Conservation (phyloP, 2,329 filamentous ascomycete genomes). For the Alternaria brassicicola region DNA sequence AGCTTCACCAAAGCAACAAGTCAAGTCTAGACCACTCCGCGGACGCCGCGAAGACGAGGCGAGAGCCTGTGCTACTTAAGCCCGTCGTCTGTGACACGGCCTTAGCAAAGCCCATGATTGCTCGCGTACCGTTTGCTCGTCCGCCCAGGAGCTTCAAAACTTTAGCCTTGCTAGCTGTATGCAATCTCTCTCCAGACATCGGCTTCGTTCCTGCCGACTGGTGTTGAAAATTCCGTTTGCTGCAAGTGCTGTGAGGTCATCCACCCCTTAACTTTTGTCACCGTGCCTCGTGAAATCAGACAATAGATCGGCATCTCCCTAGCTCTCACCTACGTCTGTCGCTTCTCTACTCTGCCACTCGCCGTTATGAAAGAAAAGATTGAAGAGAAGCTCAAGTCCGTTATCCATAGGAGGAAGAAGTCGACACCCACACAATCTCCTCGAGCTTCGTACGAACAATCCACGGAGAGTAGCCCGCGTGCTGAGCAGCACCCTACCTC, state of each 20-base stretch:
- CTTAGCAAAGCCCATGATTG: neutral
- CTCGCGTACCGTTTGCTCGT: neutral
- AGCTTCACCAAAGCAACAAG: neutral
- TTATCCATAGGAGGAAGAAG: constrained; percentile 21
- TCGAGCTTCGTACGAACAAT: constrained; percentile 11
- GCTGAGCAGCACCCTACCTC: constrained; percentile 5
- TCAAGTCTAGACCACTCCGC: constrained; percentile 4
- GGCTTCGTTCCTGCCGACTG: neutral
- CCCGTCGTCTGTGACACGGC: constrained; percentile 5
- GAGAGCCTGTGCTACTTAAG: neutral
- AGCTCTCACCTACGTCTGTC: neutral
- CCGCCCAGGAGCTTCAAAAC: neutral
- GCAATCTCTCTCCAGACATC: neutral
- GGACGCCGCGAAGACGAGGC: neutral
- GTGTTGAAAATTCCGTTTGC: neutral
- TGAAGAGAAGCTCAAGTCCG: constrained; percentile 24
- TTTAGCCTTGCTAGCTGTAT: constrained; percentile 2
- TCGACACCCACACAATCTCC: constrained; percentile 12
- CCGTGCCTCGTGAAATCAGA: neutral
- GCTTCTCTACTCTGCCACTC: neutral
- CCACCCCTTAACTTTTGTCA: constrained; percentile 5
- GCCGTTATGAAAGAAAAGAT: constrained; percentile 24
- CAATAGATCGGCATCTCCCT: constrained; percentile 9
- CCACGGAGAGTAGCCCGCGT: constrained; percentile 5
- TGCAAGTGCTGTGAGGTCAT: constrained; percentile 12